Evolutionary conservation across 306 rosid genomes (phyloP), one percentile per base, ranked within the genome.

Genomic region (Malus orientalis): DNA sequence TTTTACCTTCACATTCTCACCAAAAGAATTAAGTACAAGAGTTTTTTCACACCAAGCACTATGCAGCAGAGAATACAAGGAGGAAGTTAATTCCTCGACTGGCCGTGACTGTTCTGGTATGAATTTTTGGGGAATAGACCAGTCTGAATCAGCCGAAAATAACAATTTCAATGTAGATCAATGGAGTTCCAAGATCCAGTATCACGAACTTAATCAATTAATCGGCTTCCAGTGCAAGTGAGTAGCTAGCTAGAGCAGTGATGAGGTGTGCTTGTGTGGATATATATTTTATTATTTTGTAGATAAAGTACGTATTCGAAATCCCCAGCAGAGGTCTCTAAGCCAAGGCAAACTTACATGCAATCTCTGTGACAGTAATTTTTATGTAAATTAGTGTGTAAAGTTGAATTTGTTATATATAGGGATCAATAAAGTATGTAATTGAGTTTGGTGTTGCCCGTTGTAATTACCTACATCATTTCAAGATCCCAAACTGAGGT

Each of bases 171-270:
- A 49, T 66, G 70, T 74, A 29, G 89, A 79, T 32, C 83, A 68
- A 64, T 83, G 90, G 88, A 84, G 58, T 80, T 80, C 78, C 60
- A 45, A 62, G 69, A 45, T 62, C 47, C 61, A 74, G 60, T 62
- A 74, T 47, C 70, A 45, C 44, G 70, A 74, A 74, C 47, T 74
- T 32, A 44, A 47, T 13, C 78, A 62, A 54, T 30, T 74, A 74
- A 74, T 61, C n/a, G 70, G 78, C 27, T 44, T 74, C 29, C 69
- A 65, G 14, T 61, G 77, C 11, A 60, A 44, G 36, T 25, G 69
- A 73, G 11, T 27, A 8, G 42, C 13, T 40, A 27, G 18, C 51
- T 66, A 20, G 14, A 49, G 68, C 13, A 30, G 44, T 63, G 23
- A 9, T 4, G 45, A 38, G 2, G 19, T 13, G 55, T 15, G 20